A percentile compares a stretch with the other conserved stretches of the same genome.
phyloP scores from a whole-genome alignment of 768 basidiomycete species.

The Calocybe indica region DNA sequence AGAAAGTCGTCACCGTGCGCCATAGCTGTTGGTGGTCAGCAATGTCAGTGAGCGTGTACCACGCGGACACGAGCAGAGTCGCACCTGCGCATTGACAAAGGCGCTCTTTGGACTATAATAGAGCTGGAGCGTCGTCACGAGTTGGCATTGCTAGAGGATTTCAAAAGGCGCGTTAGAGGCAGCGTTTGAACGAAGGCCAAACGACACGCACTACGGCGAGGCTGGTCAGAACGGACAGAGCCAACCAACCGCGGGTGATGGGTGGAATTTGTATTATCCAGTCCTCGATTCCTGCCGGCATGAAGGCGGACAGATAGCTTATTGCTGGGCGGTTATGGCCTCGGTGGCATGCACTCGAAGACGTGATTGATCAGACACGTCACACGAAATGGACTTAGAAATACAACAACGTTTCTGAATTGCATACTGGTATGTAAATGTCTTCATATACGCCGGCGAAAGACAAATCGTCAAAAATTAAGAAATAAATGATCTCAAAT shows the following conservation, averaged over 20 bases:
- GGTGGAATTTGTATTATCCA: conserved; percentile 93
- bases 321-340: no score
- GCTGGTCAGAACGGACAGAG: conserved; percentile 71
- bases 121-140: conserved; percentile 85
- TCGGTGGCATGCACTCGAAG: background rate
- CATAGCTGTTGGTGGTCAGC: conserved; percentile 53
- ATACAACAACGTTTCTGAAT: no score
- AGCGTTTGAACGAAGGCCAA: background rate
- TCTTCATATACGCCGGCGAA: no score
- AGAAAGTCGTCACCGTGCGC: conserved; percentile 87
- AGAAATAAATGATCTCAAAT: background rate
- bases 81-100: conserved; percentile 75
- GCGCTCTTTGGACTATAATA: conserved; percentile 89
- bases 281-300: conserved; percentile 84
- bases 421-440: no score
- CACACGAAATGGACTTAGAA: background rate
- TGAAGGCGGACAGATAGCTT: conserved; percentile 15
- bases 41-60: conserved; percentile 5
- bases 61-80: conserved; percentile 7
- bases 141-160: conserved; percentile 74
- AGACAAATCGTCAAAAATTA: no score
- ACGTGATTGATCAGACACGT: conserved; percentile 8
- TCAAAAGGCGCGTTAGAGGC: background rate
- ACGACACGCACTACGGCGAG: conserved; percentile 71
- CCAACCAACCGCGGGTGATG: conserved; percentile 84